Evolutionary conservation across 1,139 yeast species (phyloP).

Genomic region (Eremothecium gossypii): DNA sequence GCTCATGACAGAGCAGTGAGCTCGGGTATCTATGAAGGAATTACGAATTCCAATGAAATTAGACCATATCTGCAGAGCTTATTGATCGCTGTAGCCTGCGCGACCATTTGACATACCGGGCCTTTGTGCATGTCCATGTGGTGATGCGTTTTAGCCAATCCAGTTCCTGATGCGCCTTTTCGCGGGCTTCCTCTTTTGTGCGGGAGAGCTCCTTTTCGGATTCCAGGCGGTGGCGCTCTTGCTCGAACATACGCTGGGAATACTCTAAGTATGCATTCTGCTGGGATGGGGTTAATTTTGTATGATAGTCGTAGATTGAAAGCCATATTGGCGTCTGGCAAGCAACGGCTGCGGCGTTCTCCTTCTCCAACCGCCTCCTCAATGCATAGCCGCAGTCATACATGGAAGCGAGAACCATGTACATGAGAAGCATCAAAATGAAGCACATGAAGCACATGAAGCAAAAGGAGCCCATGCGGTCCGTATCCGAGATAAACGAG

Average conservation of each 20-base stretch:
- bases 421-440: neutral
- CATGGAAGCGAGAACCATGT: neutral
- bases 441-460: conserved; percentile 2
- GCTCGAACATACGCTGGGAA: conserved; percentile 4
- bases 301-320: conserved; percentile 6
- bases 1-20: neutral
- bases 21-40: neutral
- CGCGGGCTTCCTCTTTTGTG: neutral
- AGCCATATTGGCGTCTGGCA: conserved; percentile 3
- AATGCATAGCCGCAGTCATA: conserved; percentile 1
- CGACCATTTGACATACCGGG: neutral
- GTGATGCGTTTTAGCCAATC: conserved; percentile 3
- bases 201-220: neutral
- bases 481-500: conserved; percentile 1
- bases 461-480: conserved; percentile 1
- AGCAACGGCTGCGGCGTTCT: neutral
- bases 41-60: neutral
- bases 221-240: conserved; percentile 4
- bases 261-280: conserved; percentile 5
- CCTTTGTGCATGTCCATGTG: neutral
- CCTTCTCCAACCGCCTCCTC: neutral
- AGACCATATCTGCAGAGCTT: neutral
- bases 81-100: neutral
- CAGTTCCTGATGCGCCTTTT: neutral
- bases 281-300: conserved; percentile 4